phyloP scores from a whole-genome alignment of 1,284 basidiomycete species.

The Malassezia caprae region DNA sequence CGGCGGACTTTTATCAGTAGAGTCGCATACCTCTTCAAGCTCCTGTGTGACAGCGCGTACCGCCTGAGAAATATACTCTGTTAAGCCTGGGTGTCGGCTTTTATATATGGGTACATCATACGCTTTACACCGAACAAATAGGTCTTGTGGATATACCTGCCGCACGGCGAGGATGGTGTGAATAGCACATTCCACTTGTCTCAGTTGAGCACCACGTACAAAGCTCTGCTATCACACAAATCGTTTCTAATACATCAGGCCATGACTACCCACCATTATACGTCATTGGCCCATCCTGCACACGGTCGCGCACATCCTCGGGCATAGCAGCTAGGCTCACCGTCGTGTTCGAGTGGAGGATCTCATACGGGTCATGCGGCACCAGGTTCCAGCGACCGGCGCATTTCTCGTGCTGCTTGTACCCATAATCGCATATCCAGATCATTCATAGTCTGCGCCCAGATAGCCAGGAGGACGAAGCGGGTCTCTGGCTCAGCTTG shows the following conservation, averaged over 20 bases:
- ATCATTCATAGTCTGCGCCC: constrained; percentile 1
- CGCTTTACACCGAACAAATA: constrained; percentile 75
- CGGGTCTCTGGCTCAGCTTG: neutral
- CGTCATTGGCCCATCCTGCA: constrained; percentile 17
- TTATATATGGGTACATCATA: constrained; percentile 83
- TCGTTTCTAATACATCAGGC: constrained; percentile 10
- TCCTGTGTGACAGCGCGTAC: constrained; percentile 67
- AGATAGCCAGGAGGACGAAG: constrained; percentile 8
- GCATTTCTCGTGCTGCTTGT: constrained; percentile 5
- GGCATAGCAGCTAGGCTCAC: neutral
- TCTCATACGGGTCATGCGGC: neutral
- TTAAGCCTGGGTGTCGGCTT: constrained; percentile 74
- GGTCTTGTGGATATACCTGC: constrained; percentile 70
- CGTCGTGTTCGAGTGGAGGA: neutral
- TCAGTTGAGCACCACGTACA: constrained; percentile 4
- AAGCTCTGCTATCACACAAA: constrained; percentile 4
- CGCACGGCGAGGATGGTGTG: constrained; percentile 83
- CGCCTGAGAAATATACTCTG: constrained; percentile 74
- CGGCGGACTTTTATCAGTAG: constrained; percentile 11
- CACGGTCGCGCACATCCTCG: constrained; percentile 8
- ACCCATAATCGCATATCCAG: constrained; percentile 15
- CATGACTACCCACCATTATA: constrained; percentile 12
- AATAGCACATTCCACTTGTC: constrained; percentile 69
- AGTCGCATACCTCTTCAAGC: constrained; percentile 55
- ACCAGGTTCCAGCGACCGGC: neutral